Evolutionary conservation across 257 asterid species (phyloP).

Genomic region (Handroanthus guayacan): DNA sequence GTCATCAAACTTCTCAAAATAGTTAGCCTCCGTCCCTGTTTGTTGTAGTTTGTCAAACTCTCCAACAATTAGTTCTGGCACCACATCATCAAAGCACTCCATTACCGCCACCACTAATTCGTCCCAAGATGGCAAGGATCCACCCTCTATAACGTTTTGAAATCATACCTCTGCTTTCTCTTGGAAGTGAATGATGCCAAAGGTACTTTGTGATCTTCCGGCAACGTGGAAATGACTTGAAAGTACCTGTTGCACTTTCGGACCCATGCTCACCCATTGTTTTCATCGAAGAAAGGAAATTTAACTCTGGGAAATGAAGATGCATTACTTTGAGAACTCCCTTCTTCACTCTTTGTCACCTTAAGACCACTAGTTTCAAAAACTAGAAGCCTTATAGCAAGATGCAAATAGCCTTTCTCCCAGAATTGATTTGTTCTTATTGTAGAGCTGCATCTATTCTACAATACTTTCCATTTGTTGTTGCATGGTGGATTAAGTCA

Average conservation of each 20-base stretch:
- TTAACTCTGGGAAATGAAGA: neutral
- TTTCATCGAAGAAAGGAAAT: neutral
- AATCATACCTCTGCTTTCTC: neutral
- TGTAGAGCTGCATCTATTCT: neutral
- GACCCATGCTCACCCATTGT: neutral
- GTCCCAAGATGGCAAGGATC: neutral
- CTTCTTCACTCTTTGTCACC: neutral
- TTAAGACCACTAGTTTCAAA: neutral
- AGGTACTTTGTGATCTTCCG: neutral
- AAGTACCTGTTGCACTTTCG: neutral
- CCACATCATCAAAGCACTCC: neutral
- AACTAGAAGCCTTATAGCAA: neutral
- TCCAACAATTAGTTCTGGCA: neutral
- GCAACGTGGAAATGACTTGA: neutral
- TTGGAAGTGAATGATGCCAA: neutral
- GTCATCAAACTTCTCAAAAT: neutral
- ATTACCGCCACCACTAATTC: neutral
- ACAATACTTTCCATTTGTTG: too few species aligned
- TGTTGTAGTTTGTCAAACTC: neutral
- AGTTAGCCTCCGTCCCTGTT: neutral
- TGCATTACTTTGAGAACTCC: neutral
- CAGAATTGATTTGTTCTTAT: too few species aligned
- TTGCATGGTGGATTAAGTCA: too few species aligned
- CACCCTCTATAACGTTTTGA: neutral
- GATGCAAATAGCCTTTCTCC: neutral